A percentile compares a stretch with the other conserved stretches of the same genome.
Conservation (phyloP, 2,329 filamentous ascomycete genomes). For the Penicillium sp. region DNA sequence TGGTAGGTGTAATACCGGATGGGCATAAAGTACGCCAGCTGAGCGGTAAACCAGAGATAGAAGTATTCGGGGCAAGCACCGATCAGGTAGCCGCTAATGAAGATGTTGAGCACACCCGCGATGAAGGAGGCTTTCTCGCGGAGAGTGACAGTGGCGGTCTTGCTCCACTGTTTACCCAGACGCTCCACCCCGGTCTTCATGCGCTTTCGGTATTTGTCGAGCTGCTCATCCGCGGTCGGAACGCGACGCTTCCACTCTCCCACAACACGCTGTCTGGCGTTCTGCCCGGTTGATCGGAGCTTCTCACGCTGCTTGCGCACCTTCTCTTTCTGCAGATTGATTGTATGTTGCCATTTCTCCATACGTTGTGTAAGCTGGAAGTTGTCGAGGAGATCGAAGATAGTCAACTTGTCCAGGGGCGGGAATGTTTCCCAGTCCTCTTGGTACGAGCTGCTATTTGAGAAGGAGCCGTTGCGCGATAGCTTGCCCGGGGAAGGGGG, state of each 20-base stretch:
- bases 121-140: slow-evolving; percentile 97
- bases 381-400: slow-evolving; percentile 94
- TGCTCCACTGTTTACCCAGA: slow-evolving; percentile 81
- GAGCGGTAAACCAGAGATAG: slow-evolving; percentile 86
- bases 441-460: slow-evolving; percentile 80
- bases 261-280: slow-evolving; percentile 84
- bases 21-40: slow-evolving; percentile 94
- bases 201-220: slow-evolving; percentile 83
- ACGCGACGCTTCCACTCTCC: slow-evolving; percentile 89
- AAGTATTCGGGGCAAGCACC: slow-evolving; percentile 83
- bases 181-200: slow-evolving; percentile 90
- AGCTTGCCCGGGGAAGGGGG: slow-evolving; percentile 43
- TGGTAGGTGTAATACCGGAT: slow-evolving; percentile 91
- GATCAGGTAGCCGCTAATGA: slow-evolving; percentile 91
- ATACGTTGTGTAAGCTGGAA: slow-evolving; percentile 84
- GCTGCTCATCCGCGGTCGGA: slow-evolving; percentile 84
- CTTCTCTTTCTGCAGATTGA: slow-evolving; percentile 81
- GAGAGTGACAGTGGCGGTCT: slow-evolving; percentile 81
- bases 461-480: slow-evolving; percentile 78
- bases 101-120: slow-evolving; percentile 93
- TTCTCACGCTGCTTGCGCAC: slow-evolving; percentile 80
- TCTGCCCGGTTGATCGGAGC: slow-evolving; percentile 71
- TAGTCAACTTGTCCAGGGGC: slow-evolving; percentile 82
- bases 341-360: slow-evolving; percentile 82
- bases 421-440: slow-evolving; percentile 86